Conservation (phyloP, 1,284 basidiomycete genomes). For the Papiliotrema nemorosa region DNA sequence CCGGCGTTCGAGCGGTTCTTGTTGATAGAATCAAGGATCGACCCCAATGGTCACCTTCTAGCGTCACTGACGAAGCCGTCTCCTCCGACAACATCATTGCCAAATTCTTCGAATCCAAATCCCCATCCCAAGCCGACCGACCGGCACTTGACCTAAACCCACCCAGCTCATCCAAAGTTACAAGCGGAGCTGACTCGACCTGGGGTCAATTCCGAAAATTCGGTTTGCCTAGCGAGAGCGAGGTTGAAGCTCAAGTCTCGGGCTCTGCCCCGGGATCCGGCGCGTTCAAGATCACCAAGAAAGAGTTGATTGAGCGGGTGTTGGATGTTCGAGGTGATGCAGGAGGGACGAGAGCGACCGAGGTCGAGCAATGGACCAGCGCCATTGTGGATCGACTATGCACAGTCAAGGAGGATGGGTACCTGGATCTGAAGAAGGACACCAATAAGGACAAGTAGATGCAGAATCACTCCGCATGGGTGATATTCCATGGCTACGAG, state of each 20-base stretch:
- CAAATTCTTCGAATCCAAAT: constrained; percentile 30
- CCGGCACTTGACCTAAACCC: constrained; percentile 34
- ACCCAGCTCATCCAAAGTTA: constrained; percentile 13
- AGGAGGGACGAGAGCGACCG: constrained; percentile 21
- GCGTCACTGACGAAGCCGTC: constrained; percentile 54
- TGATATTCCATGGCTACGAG: neutral
- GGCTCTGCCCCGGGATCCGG: constrained; percentile 41
- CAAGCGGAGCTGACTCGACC: constrained; percentile 31
- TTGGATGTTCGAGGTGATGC: constrained; percentile 26
- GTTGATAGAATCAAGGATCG: constrained; percentile 57
- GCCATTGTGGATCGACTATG: constrained; percentile 29
- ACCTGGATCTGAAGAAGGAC: constrained; percentile 35
- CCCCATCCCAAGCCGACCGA: constrained; percentile 66
- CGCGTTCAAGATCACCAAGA: constrained; percentile 43
- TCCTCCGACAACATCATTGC: constrained; percentile 52
- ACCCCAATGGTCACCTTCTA: constrained; percentile 57
- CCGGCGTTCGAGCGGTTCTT: constrained; percentile 72
- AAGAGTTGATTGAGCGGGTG: constrained; percentile 39
- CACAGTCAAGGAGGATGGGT: constrained; percentile 36
- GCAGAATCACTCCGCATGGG: neutral
- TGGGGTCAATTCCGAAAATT: constrained; percentile 47
- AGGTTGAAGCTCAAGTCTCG: constrained; percentile 33
- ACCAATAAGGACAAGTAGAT: neutral
- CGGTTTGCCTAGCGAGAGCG: constrained; percentile 43
- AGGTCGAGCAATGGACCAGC: constrained; percentile 29